Percentiles rank a stretch among this genome's conserved stretches.
These are phyloP conservation scores for Ceratocystis eucalypticola DNA, from an alignment of 2,329 filamentous ascomycete species.

Conservation along the genomic window DNA sequence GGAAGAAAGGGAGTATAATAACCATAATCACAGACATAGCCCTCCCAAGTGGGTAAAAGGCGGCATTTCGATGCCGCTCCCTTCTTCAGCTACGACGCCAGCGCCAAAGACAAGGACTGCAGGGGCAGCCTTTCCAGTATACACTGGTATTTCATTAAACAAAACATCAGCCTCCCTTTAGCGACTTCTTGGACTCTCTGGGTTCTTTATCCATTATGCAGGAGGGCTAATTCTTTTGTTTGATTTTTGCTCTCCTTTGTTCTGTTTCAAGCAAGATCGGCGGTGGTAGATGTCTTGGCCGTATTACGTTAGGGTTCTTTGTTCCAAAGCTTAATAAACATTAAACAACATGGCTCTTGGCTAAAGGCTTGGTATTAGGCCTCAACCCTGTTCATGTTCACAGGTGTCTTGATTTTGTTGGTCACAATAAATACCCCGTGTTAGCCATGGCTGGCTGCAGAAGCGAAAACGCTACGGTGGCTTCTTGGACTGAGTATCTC, in stretches of 20 bases:
- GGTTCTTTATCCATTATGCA: not conserved
- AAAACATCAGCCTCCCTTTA: not conserved
- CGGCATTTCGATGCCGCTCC: not conserved
- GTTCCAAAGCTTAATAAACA: slow-evolving; percentile 1
- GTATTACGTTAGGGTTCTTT: not conserved
- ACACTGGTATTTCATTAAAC: not conserved
- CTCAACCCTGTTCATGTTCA: not conserved
- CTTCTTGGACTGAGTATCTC: not conserved
- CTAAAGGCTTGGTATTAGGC: slow-evolving; percentile 1
- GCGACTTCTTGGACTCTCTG: not conserved
- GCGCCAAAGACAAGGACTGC: not conserved
- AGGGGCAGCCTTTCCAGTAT: not conserved
- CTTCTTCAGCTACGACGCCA: not conserved
- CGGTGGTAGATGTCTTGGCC: not conserved
- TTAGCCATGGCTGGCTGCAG: not conserved
- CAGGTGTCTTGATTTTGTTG: not conserved
- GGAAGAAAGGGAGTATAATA: not conserved
- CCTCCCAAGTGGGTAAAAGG: not conserved
- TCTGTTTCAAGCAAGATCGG: not conserved
- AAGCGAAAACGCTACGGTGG: not conserved
- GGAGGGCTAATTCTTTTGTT: not conserved
- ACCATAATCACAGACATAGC: not conserved
- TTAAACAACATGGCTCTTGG: not conserved
- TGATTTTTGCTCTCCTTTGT: not conserved
- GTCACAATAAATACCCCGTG: not conserved